A percentile compares a stretch with the other conserved stretches of the same genome.
Conservation (phyloP, 1,284 basidiomycete genomes). For the Inonotus obliquus region DNA sequence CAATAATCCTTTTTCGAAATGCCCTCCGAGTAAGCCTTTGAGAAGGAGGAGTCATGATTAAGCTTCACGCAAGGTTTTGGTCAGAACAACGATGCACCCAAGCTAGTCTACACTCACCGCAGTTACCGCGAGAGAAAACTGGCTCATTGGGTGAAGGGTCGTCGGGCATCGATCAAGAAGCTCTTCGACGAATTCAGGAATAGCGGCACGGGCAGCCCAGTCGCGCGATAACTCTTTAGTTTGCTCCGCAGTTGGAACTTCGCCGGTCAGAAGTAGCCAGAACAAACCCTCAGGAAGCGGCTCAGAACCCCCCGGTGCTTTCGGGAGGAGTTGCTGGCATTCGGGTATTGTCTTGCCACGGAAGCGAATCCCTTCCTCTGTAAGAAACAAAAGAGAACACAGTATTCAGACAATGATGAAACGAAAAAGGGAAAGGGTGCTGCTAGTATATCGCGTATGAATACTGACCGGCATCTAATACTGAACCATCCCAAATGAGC, state of each 20-base stretch:
- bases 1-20: constrained; percentile 97
- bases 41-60: constrained; percentile 97
- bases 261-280: constrained; percentile 93
- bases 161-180: constrained; percentile 91
- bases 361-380: constrained; percentile 96
- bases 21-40: constrained; percentile 91
- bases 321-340: constrained; percentile 81
- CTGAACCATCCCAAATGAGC: constrained; percentile 94
- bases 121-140: constrained; percentile 92
- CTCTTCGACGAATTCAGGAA: constrained; percentile 92
- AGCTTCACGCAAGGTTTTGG: constrained; percentile 43
- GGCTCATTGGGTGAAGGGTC: constrained; percentile 94
- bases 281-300: constrained; percentile 94
- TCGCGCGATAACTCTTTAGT: constrained; percentile 82
- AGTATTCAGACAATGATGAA: constrained; percentile 6
- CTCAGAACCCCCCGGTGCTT: constrained; percentile 84
- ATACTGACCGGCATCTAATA: constrained; percentile 79
- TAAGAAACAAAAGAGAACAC: neutral
- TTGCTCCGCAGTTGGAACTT: constrained; percentile 87
- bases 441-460: neutral
- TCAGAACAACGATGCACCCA: constrained; percentile 10
- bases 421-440: neutral
- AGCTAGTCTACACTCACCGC: constrained; percentile 54
- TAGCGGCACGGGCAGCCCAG: constrained; percentile 85
- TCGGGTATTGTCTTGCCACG: constrained; percentile 91